Conservation (phyloP, 169 alveolate genomes). For the Eimeria acervulina region DNA sequence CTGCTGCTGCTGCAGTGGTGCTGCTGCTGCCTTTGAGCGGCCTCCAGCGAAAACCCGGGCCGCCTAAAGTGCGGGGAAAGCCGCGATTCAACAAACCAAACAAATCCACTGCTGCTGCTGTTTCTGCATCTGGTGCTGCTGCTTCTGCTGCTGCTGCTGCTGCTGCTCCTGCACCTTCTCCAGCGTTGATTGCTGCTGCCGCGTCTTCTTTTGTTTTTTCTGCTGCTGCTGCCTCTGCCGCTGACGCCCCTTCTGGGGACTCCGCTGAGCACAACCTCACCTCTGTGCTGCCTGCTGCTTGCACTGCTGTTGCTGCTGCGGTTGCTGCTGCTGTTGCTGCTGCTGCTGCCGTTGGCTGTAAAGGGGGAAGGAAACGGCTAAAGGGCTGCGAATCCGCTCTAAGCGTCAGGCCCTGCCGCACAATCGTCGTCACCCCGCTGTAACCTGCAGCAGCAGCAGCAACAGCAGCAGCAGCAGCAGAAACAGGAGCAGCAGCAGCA, state of each 20-base stretch:
- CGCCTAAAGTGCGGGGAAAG: not conserved
- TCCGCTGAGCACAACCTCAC: not conserved
- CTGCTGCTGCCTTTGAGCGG: not conserved
- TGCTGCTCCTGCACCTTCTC: not conserved
- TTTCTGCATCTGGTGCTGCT: not conserved
- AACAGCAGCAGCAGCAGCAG: constrained; percentile 45
- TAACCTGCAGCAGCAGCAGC: constrained; percentile 56
- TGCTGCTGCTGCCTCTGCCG: not conserved
- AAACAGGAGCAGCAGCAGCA: constrained; percentile 13
- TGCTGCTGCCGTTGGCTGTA: constrained; percentile 23
- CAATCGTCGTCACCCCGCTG: constrained; percentile 57
- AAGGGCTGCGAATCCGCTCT: constrained; percentile 63
- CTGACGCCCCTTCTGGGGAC: not conserved
- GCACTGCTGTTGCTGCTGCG: not conserved
- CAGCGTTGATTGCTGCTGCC: not conserved
- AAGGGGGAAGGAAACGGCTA: constrained; percentile 21
- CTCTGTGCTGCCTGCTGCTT: not conserved
- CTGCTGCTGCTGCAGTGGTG: not conserved
- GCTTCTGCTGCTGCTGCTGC: constrained; percentile 20
- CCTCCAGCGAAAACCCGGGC: not conserved
- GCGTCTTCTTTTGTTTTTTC: not conserved
- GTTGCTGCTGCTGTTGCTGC: constrained; percentile 26
- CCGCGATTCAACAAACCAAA: too few species aligned
- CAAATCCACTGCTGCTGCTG: constrained; percentile 7
- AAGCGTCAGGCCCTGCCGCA: constrained; percentile 30